Evolutionary conservation across 805 yeast genomes (phyloP).

Genomic region (Yarrowia sp.): DNA sequence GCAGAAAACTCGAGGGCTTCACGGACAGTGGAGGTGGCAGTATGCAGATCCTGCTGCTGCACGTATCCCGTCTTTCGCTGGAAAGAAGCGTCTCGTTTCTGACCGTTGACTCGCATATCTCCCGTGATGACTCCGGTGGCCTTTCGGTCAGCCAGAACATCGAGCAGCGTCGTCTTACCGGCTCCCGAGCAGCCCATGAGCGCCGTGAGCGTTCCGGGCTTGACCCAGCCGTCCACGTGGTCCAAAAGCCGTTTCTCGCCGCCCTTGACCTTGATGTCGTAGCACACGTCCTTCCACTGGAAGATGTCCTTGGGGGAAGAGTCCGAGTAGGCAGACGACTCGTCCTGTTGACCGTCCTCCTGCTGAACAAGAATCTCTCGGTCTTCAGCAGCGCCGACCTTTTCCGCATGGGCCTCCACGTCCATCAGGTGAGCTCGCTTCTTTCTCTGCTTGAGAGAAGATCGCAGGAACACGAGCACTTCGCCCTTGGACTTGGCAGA

Average conservation of each 20-base stretch:
- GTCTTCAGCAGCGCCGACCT: conserved; percentile 7
- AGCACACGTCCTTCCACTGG: conserved; percentile 63
- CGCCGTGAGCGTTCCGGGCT: conserved; percentile 83
- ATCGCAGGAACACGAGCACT: conserved; percentile 59
- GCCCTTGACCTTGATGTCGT: conserved; percentile 30
- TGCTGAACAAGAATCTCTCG: conserved; percentile 6
- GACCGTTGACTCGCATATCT: conserved; percentile 71
- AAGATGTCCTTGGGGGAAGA: conserved; percentile 51
- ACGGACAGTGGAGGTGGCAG: conserved; percentile 73
- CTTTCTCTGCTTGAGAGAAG: conserved; percentile 16
- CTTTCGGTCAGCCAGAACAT: conserved; percentile 73
- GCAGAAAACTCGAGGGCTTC: conserved; percentile 75
- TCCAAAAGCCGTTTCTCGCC: conserved; percentile 57
- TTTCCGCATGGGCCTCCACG: conserved; percentile 11
- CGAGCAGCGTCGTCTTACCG: conserved; percentile 79
- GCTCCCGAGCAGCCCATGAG: conserved; percentile 82
- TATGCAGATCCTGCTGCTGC: conserved; percentile 78
- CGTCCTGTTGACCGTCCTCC: background rate
- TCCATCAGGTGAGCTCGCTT: conserved; percentile 20
- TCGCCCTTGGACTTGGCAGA: conserved; percentile 60
- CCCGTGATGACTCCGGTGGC: conserved; percentile 77
- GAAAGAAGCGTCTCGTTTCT: conserved; percentile 64
- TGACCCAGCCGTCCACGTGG: conserved; percentile 81
- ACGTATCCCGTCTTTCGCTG: conserved; percentile 74
- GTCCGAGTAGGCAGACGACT: background rate